Base-by-base conservation (phyloP, 768 basidiomycete species). In the Phallus indusiatus region DNA sequence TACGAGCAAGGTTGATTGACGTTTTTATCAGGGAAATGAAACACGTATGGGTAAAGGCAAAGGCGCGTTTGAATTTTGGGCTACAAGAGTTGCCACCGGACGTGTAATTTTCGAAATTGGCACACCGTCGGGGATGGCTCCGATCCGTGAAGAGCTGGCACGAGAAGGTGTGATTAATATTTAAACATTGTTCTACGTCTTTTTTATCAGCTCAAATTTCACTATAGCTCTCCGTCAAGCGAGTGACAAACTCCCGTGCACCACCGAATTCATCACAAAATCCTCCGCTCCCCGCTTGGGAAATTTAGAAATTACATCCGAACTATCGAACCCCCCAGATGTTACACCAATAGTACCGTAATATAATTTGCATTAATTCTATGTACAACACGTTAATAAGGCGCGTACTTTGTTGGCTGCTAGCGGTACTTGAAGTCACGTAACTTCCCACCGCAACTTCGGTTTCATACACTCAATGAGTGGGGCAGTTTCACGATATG, bases 21-120 rank as follows among this genome's bases (percentile, higher is more conserved):
- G 62, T 34, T 20, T 21, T 46, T 35, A n/a, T 60, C 61, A 93
- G 90, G 95, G 96, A 56, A 98, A 96, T 66, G 94, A 98, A 72
- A 94, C 93, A 5, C 88, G 96, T 79, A 97, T 98, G 96, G 96
- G 96, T 54, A 98, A 98, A 74, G 96, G 96, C 60, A 99, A 99
- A 72, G 96, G 96, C 50, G 83, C 88, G 0, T 98, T 98, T 66
- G 96, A 98, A 68, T 97, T 80, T 70, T 99, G 96, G 96, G 91
- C 94, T 24, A 90, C 88, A 60, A 83, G 94, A 50, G 91, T 93
- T 0, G 85, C 89, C 6, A 86, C 81, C 7, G 94, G 94, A 0
- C 84, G 91, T 28, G 93, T 97, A 14, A 81, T 99, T 21, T 90
- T 98, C 62, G 95, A 98, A 70, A 86, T 98, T 65, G 94, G 93